These are phyloP conservation scores for Zelopaecilomyces penicillatus DNA, from an alignment of 2,329 filamentous ascomycete genomes.

Conservation along the genomic window DNA sequence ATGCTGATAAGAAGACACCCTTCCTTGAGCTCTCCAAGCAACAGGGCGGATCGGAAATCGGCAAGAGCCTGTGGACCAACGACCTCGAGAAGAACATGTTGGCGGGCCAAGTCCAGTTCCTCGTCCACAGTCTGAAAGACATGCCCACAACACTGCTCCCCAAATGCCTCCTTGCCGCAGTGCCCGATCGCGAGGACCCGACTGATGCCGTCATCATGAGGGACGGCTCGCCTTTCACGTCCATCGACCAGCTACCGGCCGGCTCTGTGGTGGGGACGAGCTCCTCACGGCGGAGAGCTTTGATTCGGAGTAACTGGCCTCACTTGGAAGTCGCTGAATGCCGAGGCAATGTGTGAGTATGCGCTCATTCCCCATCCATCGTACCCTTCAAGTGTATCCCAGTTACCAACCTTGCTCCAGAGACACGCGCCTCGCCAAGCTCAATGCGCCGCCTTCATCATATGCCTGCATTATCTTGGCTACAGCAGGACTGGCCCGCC, in stretches of 20 bases:
- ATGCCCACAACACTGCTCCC: constrained; percentile 10
- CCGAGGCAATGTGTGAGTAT: constrained; percentile 11
- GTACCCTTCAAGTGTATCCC: neutral
- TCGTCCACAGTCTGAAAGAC: constrained; percentile 11
- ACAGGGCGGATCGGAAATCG: constrained; percentile 12
- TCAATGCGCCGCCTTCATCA: constrained; percentile 7
- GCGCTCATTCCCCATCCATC: neutral
- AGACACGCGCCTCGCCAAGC: constrained; percentile 11
- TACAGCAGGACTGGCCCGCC: constrained; percentile 8
- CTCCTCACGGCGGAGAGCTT: constrained; percentile 7
- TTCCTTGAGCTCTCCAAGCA: constrained; percentile 12
- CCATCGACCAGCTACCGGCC: constrained; percentile 8
- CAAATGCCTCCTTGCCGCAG: constrained; percentile 7
- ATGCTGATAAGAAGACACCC: constrained; percentile 14
- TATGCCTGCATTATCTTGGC: constrained; percentile 11
- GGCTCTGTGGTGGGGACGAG: constrained; percentile 9
- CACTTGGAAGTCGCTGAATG: constrained; percentile 10
- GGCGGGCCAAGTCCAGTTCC: constrained; percentile 6
- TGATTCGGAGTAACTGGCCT: constrained; percentile 9
- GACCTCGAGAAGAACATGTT: constrained; percentile 9
- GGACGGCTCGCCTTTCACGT: constrained; percentile 2
- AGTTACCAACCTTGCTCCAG: neutral
- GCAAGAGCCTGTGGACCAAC: constrained; percentile 13
- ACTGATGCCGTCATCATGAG: constrained; percentile 11
- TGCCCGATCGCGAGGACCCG: constrained; percentile 9